Percentiles rank a stretch among this genome's conserved stretches.
Conservation (phyloP, 192 early-diverging fungal species). For the Ambispora gerdemannii region DNA sequence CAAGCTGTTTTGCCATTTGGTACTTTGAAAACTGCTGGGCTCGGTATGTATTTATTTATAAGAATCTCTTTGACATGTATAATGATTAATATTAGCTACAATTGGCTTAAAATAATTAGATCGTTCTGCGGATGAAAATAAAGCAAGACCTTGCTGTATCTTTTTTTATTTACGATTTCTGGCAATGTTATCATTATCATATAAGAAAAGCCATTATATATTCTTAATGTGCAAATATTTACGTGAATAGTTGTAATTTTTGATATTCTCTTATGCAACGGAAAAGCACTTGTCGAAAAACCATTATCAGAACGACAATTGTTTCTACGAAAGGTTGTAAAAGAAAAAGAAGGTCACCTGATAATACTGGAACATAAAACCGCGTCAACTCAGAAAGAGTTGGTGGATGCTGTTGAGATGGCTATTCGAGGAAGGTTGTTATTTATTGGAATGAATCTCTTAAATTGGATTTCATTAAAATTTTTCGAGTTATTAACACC, state of each 20-base stretch:
- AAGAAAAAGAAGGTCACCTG: slow-evolving; percentile 51
- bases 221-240: too few relatives aligned
- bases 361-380: slow-evolving; percentile 53
- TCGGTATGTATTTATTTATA: slow-evolving; percentile 30
- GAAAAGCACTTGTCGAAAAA: slow-evolving; percentile 54
- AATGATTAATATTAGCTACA: too few relatives aligned
- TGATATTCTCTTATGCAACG: slow-evolving; percentile 71
- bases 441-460: too few relatives aligned
- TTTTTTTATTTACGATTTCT: slow-evolving; percentile 9
- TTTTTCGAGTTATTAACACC: background rate
- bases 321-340: slow-evolving; percentile 50
- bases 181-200: slow-evolving; percentile 21
- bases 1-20: slow-evolving; percentile 67
- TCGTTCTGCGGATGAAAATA: slow-evolving; percentile 36
- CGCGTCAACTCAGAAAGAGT: slow-evolving; percentile 53
- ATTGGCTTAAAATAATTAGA: slow-evolving; percentile 28
- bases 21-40: slow-evolving; percentile 66
- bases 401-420: slow-evolving; percentile 56
- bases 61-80: background rate
- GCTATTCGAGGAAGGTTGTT: slow-evolving; percentile 58
- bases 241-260: slow-evolving; percentile 63
- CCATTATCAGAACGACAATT: slow-evolving; percentile 53
- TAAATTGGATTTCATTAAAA: background rate
- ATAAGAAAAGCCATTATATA: too few relatives aligned
- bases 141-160: slow-evolving; percentile 50